Conservation (phyloP, 148 eudicot genomes). For the Camellia lanceoleosa region DNA sequence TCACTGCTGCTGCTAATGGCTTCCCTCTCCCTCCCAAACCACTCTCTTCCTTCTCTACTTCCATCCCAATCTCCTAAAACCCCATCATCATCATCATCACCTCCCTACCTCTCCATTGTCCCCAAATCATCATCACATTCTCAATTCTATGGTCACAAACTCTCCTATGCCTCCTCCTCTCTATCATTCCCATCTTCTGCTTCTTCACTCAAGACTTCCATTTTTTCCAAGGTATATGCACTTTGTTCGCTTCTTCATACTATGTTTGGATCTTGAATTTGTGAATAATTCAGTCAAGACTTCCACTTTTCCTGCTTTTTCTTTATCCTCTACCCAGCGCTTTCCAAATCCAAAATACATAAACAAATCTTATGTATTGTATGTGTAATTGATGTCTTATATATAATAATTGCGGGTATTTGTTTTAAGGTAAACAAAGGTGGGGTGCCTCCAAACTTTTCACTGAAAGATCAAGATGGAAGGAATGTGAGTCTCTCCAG, state of each 20-base stretch:
- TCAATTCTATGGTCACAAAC: slow-evolving; percentile 56
- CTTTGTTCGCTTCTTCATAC: background rate
- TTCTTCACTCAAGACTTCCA: slow-evolving; percentile 27
- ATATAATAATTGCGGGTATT: background rate
- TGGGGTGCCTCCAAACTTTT: slow-evolving; percentile 60
- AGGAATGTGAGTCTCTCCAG: slow-evolving; percentile 76
- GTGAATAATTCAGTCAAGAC: too few species aligned
- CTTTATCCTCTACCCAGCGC: too few species aligned
- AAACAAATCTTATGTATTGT: too few species aligned
- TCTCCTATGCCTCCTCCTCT: slow-evolving; percentile 42
- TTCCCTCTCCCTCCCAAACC: slow-evolving; percentile 50
- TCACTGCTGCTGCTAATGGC: slow-evolving; percentile 35
- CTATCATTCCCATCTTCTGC: slow-evolving; percentile 28
- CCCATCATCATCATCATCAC: slow-evolving; percentile 17
- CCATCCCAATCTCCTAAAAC: slow-evolving; percentile 43
- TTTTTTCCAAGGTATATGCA: slow-evolving; percentile 61
- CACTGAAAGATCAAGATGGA: slow-evolving; percentile 90
- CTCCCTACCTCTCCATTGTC: slow-evolving; percentile 31
- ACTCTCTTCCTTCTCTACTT: slow-evolving; percentile 39
- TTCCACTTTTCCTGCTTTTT: too few species aligned
- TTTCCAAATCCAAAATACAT: too few species aligned
- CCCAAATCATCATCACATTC: slow-evolving; percentile 57
- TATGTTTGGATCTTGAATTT: too few species aligned
- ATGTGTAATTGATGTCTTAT: too few species aligned
- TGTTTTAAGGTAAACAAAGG: slow-evolving; percentile 70